phyloP scores from a whole-genome alignment of 768 basidiomycete species.

The Tricholoma bakamatsutake region DNA sequence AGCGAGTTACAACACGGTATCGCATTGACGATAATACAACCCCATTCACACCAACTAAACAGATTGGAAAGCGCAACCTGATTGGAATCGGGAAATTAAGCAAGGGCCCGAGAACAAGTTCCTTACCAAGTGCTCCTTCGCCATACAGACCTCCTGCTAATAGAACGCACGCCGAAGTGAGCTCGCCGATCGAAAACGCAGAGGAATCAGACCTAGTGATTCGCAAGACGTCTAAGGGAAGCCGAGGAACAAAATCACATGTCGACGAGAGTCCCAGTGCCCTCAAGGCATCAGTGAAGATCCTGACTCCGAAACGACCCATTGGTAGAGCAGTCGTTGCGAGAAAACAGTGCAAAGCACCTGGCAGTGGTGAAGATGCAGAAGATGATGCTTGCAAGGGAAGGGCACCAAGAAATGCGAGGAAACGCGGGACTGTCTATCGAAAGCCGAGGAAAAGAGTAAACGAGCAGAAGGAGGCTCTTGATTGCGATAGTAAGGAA shows the following conservation, averaged over 20 bases:
- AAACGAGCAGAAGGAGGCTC: slow-evolving; percentile 1
- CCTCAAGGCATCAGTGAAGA: not conserved
- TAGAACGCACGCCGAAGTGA: slow-evolving; percentile 11
- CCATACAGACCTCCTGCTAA: slow-evolving; percentile 23
- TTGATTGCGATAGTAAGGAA: slow-evolving; percentile 9
- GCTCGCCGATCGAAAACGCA: not conserved
- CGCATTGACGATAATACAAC: slow-evolving; percentile 9
- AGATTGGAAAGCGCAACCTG: slow-evolving; percentile 23
- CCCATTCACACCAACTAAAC: slow-evolving; percentile 27
- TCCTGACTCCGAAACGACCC: not conserved
- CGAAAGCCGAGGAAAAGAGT: slow-evolving; percentile 1
- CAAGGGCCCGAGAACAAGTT: slow-evolving; percentile 26
- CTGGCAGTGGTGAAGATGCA: slow-evolving; percentile 1
- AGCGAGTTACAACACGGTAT: slow-evolving; percentile 24
- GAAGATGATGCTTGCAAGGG: slow-evolving; percentile 12
- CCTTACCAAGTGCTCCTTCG: slow-evolving; percentile 30
- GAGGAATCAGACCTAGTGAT: not conserved
- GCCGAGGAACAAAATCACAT: slow-evolving; percentile 1
- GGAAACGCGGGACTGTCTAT: not conserved
- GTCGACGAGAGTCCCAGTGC: not conserved
- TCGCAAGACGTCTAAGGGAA: not conserved
- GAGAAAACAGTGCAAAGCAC: slow-evolving; percentile 11
- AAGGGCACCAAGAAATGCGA: slow-evolving; percentile 6
- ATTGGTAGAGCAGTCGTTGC: slow-evolving; percentile 4
- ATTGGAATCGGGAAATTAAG: slow-evolving; percentile 14